These are phyloP conservation scores for Tulasnella sp. DNA, from an alignment of 768 basidiomycete genomes.

Conservation along the genomic window DNA sequence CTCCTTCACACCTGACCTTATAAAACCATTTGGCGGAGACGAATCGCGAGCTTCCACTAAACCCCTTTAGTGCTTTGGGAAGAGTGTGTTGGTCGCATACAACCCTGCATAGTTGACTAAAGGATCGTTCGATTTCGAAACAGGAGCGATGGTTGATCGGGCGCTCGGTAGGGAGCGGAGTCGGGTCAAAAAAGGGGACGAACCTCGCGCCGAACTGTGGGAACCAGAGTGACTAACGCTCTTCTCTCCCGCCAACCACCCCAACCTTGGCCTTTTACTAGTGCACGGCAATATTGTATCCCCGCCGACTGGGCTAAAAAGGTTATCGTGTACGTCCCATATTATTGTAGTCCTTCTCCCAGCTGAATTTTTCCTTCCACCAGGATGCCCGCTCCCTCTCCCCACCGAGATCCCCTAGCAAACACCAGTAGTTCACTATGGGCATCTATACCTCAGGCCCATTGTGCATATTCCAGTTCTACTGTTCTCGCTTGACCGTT, in stretches of 20 bases:
- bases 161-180: too few species aligned
- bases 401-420: not conserved
- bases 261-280: not conserved
- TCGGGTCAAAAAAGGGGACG: too few species aligned
- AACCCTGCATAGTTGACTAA: not conserved
- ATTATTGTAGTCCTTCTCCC: not conserved
- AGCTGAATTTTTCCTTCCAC: not conserved
- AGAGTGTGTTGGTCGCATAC: not conserved
- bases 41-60: not conserved
- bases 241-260: not conserved
- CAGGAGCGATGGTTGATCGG: too few species aligned
- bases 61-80: not conserved
- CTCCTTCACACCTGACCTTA: not conserved
- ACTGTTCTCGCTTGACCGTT: not conserved
- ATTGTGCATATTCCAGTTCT: not conserved
- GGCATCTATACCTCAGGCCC: not conserved
- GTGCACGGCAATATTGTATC: not conserved
- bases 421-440: not conserved
- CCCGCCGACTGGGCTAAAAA: not conserved
- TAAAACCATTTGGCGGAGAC: not conserved
- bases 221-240: not conserved
- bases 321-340: not conserved
- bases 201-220: not conserved
- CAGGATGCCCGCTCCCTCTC: not conserved
- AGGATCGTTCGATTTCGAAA: too few species aligned